Percentiles rank a stretch among this genome's conserved stretches.
These are phyloP conservation scores for Nosema bombycis DNA, from an alignment of 371 early-diverging fungal genomes.

Conservation along the genomic window DNA sequence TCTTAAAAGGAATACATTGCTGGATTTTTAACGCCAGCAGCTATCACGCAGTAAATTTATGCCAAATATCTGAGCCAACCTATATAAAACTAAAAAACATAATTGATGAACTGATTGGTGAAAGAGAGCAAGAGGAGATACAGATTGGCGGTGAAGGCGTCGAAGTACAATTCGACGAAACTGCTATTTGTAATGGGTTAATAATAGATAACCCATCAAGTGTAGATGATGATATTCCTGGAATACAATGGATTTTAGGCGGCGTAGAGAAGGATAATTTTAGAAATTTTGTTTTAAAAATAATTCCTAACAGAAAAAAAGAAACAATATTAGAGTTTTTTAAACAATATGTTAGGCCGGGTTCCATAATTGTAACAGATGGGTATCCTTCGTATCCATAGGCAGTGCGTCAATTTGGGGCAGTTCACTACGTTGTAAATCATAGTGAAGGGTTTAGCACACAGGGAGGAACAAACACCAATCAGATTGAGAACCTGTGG, in stretches of 20 bases:
- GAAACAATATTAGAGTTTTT: neutral
- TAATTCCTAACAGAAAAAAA: slow-evolving; percentile 11
- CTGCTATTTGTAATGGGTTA: slow-evolving; percentile 9
- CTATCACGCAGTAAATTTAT: neutral
- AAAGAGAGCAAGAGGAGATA: neutral
- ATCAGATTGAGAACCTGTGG: slow-evolving; percentile 18
- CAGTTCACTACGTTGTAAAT: slow-evolving; percentile 2
- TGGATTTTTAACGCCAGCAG: neutral
- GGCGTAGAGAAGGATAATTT: neutral
- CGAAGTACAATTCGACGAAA: slow-evolving; percentile 7
- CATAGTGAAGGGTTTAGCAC: slow-evolving; percentile 4
- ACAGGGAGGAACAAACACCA: neutral
- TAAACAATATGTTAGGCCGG: neutral
- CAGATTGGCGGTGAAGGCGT: slow-evolving; percentile 14
- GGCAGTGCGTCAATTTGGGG: neutral
- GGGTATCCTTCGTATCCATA: slow-evolving; percentile 10
- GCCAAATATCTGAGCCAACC: neutral
- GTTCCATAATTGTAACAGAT: slow-evolving; percentile 2
- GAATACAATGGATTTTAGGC: slow-evolving; percentile 1
- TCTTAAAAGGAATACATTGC: neutral
- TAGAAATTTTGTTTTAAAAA: slow-evolving; percentile 8
- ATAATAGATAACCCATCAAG: neutral
- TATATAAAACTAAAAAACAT: neutral
- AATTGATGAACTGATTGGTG: too few relatives aligned
- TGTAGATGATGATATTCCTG: neutral